Base-by-base conservation (phyloP, 2,329 filamentous ascomycete species). In the Botrytis hyacinthi region DNA sequence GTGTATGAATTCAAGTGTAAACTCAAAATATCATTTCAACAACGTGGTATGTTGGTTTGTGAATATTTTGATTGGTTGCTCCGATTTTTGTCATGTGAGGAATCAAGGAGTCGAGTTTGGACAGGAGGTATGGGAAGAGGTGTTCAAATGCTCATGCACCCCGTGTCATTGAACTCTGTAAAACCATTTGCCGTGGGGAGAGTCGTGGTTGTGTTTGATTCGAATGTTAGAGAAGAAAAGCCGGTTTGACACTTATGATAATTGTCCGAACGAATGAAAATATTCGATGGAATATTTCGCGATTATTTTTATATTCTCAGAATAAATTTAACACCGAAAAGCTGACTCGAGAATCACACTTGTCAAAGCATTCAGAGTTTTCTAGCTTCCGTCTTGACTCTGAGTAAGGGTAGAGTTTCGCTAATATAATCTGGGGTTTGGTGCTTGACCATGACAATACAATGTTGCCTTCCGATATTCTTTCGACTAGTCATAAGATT, bases 61-160 rank as follows among this genome's bases (percentile, higher is more conserved):
- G 62, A 40, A 48, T 72, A 72, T 72, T 72, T 72, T 72, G 8
- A 68, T 72, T 68, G n/a, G 70, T 67, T 35, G n/a, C 12, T 16
- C 14, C 20, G 22, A 37, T 32, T 40, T 54, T 46, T 44, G 46
- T 16, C 16, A 62, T 9, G 32, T 18, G 29, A 35, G 29, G 8
- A 18, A 37, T 71, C 12, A 62, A 46, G 54, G 32, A 62, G 69
- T 32, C 61, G 61, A 32, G 61, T 44, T 63, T 7, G 61, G 61
- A 63, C 61, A 63, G 69, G 40, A 71, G 32, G 29, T 32, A 44
- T 26, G 57, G 42, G 22, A 26, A 62, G 44, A 16, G 35, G 35
- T 69, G 29, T 42, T 62, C 37, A 62, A 29, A 54, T 51, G 35
- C 44, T 54, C 40, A 71, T 71, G 60, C 70, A 72, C 22, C 48